Evolutionary conservation across 2,329 filamentous ascomycete species (phyloP).

Genomic region (Cylindrodendrum hubeiense): DNA sequence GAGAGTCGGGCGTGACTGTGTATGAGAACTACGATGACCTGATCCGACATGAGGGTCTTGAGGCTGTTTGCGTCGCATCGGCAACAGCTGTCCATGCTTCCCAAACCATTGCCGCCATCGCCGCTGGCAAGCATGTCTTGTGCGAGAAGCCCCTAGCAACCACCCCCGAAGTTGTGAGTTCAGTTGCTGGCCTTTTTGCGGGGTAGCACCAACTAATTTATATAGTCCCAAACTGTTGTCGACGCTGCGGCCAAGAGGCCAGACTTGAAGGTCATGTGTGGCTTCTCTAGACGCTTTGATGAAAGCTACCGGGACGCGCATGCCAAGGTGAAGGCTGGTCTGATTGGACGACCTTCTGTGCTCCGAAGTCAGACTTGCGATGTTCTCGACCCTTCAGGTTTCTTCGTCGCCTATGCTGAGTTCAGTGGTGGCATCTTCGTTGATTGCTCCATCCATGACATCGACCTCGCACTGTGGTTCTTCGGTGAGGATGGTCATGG

Average conservation of each 20-base stretch:
- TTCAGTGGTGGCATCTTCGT: slow-evolving; percentile 78
- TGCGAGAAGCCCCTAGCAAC: slow-evolving; percentile 73
- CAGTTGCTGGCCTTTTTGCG: background rate
- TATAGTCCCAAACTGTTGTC: slow-evolving; percentile 19
- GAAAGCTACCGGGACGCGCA: slow-evolving; percentile 72
- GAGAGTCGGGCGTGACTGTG: slow-evolving; percentile 56
- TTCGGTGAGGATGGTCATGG: slow-evolving; percentile 45
- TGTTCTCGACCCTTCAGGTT: slow-evolving; percentile 73
- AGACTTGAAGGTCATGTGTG: slow-evolving; percentile 70
- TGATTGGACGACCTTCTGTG: slow-evolving; percentile 70
- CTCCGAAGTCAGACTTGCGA: slow-evolving; percentile 77
- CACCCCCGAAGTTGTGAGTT: slow-evolving; percentile 47
- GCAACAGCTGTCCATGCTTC: slow-evolving; percentile 68
- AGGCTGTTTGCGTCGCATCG: slow-evolving; percentile 57
- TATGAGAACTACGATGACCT: slow-evolving; percentile 62
- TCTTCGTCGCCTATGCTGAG: slow-evolving; percentile 75
- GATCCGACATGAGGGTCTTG: slow-evolving; percentile 52
- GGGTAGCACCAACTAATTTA: background rate
- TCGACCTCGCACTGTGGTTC: slow-evolving; percentile 53
- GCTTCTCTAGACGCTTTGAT: slow-evolving; percentile 62
- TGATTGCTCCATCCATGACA: slow-evolving; percentile 78
- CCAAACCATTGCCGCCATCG: slow-evolving; percentile 68
- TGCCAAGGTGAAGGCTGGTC: slow-evolving; percentile 62
- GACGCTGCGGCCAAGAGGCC: slow-evolving; percentile 54
- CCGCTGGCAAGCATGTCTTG: slow-evolving; percentile 66